Conservation (phyloP, 495 filamentous ascomycete genomes). For the Rostrohypoxylon terebratum region DNA sequence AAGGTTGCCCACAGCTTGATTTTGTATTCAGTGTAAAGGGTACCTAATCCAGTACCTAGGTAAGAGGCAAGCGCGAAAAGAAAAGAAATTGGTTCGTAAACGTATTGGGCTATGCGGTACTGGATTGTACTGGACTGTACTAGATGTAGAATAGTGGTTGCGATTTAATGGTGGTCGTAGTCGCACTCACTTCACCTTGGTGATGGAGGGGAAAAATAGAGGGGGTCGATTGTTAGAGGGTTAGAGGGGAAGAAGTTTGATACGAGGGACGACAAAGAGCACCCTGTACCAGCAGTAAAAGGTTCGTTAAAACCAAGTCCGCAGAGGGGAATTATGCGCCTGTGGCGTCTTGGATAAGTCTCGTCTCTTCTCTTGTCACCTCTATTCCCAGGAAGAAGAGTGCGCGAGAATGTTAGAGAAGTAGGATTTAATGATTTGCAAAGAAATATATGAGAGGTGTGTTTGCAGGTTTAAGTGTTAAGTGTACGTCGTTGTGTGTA, state of each 20-base stretch:
- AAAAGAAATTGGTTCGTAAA: slow-evolving; percentile 9
- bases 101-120: slow-evolving; percentile 1
- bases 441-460: slow-evolving; percentile 31
- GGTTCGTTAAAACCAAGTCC: slow-evolving; percentile 24
- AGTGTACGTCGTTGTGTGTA: slow-evolving; percentile 26
- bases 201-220: slow-evolving; percentile 39
- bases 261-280: slow-evolving; percentile 42
- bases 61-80: not conserved
- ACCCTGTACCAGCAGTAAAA: slow-evolving; percentile 24
- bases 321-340: slow-evolving; percentile 16
- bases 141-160: not conserved
- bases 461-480: slow-evolving; percentile 31
- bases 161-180: not conserved
- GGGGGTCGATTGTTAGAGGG: slow-evolving; percentile 19
- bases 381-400: slow-evolving; percentile 24
- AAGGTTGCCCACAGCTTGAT: slow-evolving; percentile 28
- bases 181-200: slow-evolving; percentile 1
- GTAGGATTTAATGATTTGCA: slow-evolving; percentile 40
- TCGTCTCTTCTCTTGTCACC: slow-evolving; percentile 27
- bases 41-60: not conserved
- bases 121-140: not conserved
- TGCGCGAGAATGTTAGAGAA: slow-evolving; percentile 14
- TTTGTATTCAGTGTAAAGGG: not conserved
- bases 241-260: slow-evolving; percentile 28
- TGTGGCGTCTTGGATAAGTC: slow-evolving; percentile 21